Evolutionary conservation across 768 basidiomycete genomes (phyloP), one percentile per base, ranked within the genome.

Genomic region (Scleroderma citrinum): DNA sequence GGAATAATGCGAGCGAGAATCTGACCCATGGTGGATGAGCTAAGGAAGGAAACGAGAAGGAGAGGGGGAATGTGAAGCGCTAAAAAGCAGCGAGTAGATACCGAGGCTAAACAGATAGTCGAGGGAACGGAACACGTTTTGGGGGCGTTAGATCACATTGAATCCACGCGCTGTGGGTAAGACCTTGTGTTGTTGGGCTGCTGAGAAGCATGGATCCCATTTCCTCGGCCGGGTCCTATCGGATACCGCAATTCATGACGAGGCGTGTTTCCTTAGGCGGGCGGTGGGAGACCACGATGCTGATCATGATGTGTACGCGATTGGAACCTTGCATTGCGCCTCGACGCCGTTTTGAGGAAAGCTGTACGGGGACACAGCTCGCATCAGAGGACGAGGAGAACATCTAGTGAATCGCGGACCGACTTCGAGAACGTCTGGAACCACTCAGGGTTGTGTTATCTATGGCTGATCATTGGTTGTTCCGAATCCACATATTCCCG

Each of bases 101-200:
- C 62, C 47, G 55, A 57, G 49, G 44, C 47, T 44, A 56, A 55
- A 47, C 53, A 31, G 48, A 44, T 58, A 48, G 62, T 55, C 49
- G 62, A 55, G 43, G 30, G n/a, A n/a, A 54, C 35, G 35, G 21
- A 16, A 52, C 62, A 63, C 62, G 62, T 64, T 63, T 63, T 50
- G 49, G 44, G 50, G 53, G 55, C 56, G 56, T 57, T 62, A n/a
- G 60, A 51, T 54, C 61, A 63, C 59, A 63, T 56, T 59, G 53
- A 16, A 53, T 47, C 45, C 52, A 62, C 54, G 61, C 53, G 61
- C 55, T 29, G 43, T 43, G 49, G n/a, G 49, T 55, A 46, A 47
- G 51, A 56, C 61, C 61, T 59, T 56, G 61, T 48, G 59, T 53
- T 29, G 59, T 52, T 54, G 59, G 50, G 51, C 54, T 60, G 61